A percentile compares a stretch with the other conserved stretches of the same genome.
Conservation (phyloP, 2,329 filamentous ascomycete genomes). For the Ophiocordyceps camponoti-saundersi region DNA sequence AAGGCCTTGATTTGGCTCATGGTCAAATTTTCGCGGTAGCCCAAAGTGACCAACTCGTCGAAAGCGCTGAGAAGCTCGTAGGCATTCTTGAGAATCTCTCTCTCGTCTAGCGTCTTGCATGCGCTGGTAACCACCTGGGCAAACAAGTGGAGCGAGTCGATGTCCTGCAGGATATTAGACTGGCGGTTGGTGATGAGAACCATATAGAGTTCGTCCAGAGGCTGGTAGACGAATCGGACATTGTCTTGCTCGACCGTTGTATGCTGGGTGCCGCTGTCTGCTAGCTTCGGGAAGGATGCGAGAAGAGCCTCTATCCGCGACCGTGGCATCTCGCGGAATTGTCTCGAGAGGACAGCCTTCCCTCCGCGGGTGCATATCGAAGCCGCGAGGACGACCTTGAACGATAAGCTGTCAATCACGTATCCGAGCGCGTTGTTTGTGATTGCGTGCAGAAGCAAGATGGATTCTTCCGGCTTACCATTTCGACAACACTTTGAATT, state of each 20-base stretch:
- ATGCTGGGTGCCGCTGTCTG: conserved; percentile 89
- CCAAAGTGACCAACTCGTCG: conserved; percentile 88
- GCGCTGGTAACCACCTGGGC: conserved; percentile 93
- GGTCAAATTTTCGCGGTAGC: conserved; percentile 91
- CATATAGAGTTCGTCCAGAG: conserved; percentile 98
- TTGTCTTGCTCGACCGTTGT: conserved; percentile 98
- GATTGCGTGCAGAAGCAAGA: background rate
- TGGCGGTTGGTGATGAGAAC: conserved; percentile 98
- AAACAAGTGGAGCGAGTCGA: conserved; percentile 94
- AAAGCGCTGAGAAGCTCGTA: conserved; percentile 95
- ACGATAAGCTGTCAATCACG: background rate
- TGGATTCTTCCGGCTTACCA: conserved; percentile 15
- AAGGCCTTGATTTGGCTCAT: conserved; percentile 98
- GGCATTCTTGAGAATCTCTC: conserved; percentile 86
- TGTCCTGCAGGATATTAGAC: conserved; percentile 98
- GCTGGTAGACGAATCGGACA: conserved; percentile 98
- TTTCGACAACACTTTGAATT: conserved; percentile 13
- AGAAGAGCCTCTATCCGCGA: conserved; percentile 93
- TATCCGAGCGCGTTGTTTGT: background rate
- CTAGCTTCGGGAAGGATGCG: conserved; percentile 93
- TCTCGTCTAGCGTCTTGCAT: conserved; percentile 89
- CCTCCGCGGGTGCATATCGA: conserved; percentile 97
- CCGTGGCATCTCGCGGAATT: conserved; percentile 94
- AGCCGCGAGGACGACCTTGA: conserved; percentile 92
- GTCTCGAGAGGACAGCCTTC: conserved; percentile 93